Percentiles rank a stretch among this genome's conserved stretches.
Evolutionary conservation across 1,284 basidiomycete genomes (phyloP).

Genomic region (Athelia sp.): DNA sequence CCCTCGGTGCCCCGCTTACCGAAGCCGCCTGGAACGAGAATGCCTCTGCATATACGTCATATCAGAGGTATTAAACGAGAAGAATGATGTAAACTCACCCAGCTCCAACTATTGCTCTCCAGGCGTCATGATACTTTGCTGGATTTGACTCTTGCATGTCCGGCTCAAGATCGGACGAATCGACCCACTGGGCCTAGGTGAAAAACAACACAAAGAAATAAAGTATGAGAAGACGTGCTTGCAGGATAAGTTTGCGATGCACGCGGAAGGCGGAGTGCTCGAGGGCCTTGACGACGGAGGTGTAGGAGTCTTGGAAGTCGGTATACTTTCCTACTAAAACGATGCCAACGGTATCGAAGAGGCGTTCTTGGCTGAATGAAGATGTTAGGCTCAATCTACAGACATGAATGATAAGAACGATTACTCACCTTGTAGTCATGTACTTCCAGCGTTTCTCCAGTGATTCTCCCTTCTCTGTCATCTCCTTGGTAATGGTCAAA

Average conservation of each 20-base stretch:
- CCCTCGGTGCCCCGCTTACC: constrained; percentile 93
- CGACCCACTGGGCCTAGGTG: constrained; percentile 74
- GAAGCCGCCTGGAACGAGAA: constrained; percentile 95
- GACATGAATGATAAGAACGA: constrained; percentile 2
- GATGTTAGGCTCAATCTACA: neutral
- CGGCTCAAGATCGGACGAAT: constrained; percentile 90
- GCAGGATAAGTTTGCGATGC: constrained; percentile 76
- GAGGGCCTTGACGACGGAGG: constrained; percentile 96
- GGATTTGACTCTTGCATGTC: constrained; percentile 77
- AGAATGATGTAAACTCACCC: constrained; percentile 49
- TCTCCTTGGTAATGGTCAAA: constrained; percentile 51
- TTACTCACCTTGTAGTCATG: constrained; percentile 67
- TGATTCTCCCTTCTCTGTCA: constrained; percentile 59
- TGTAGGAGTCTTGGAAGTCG: constrained; percentile 95
- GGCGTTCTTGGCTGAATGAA: constrained; percentile 73
- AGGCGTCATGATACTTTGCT: constrained; percentile 93
- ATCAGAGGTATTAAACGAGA: neutral
- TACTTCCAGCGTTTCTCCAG: constrained; percentile 79
- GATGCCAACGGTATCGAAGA: constrained; percentile 90
- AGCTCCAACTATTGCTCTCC: constrained; percentile 89
- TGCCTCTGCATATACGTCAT: constrained; percentile 54
- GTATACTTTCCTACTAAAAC: constrained; percentile 98
- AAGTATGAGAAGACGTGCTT: constrained; percentile 37
- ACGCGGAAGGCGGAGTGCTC: constrained; percentile 96
- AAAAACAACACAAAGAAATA: neutral